Percentiles rank a stretch among this genome's conserved stretches.
phyloP scores from a whole-genome alignment of 1,139 yeast species.

The Wickerhamomyces sp. region DNA sequence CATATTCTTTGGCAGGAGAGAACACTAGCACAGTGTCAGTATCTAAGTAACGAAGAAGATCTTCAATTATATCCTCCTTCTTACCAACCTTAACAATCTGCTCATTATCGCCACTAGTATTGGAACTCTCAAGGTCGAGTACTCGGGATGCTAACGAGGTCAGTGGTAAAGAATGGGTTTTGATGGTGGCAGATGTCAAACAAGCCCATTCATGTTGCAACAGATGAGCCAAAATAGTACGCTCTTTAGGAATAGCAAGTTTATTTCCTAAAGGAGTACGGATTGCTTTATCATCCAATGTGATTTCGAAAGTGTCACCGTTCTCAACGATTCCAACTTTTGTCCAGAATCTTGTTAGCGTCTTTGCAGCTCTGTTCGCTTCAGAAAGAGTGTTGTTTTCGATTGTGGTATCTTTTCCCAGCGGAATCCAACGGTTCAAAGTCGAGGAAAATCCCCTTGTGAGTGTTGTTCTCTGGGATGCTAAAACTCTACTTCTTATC shows the following conservation, averaged over 20 bases:
- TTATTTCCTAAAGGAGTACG: slow-evolving; percentile 82
- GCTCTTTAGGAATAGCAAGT: slow-evolving; percentile 56
- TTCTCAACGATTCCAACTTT: slow-evolving; percentile 48
- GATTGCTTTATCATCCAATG: slow-evolving; percentile 70
- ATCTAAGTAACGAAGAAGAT: slow-evolving; percentile 76
- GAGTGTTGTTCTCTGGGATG: background rate
- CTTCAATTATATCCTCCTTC: slow-evolving; percentile 47
- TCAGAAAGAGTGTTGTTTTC: slow-evolving; percentile 55
- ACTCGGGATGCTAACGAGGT: slow-evolving; percentile 87
- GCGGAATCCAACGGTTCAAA: slow-evolving; percentile 3
- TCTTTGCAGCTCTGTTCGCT: slow-evolving; percentile 67
- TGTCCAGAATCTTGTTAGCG: slow-evolving; percentile 82
- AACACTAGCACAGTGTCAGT: slow-evolving; percentile 90
- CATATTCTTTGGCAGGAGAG: slow-evolving; percentile 78
- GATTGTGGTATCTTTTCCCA: slow-evolving; percentile 35
- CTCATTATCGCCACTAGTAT: slow-evolving; percentile 36
- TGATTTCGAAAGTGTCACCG: slow-evolving; percentile 35
- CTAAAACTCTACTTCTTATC: background rate
- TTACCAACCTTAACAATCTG: slow-evolving; percentile 55
- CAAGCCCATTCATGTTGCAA: slow-evolving; percentile 87
- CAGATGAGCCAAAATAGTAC: slow-evolving; percentile 64
- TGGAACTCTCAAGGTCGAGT: slow-evolving; percentile 53
- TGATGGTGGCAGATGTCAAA: slow-evolving; percentile 65
- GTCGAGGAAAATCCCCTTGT: background rate
- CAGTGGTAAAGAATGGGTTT: slow-evolving; percentile 77